Evolutionary conservation across 2,329 filamentous ascomycete species (phyloP), one percentile per base, ranked within the genome.

Genomic region (Cadophora sp.): DNA sequence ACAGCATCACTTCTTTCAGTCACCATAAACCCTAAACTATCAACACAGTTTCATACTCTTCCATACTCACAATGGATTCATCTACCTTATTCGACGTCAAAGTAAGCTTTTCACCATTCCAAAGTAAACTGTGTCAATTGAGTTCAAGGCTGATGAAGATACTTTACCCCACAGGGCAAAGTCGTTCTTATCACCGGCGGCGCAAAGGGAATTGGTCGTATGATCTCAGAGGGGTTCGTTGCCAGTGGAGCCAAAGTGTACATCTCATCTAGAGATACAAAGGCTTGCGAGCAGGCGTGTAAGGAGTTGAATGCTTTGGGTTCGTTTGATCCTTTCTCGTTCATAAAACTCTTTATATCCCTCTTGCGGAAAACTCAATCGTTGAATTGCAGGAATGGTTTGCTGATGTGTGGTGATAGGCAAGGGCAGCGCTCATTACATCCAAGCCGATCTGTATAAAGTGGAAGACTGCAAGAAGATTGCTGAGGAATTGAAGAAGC

Each of bases 141-240:
- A 47, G 47, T 7, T 20, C n/a, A 55, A n/a, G 22, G 56, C 65
- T 64, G 18, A 64, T 27, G 20, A 24, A 6, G 8, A 11, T 20
- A 33, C 30, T 50, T 60, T 60, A 59, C 39, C 36, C 39, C 30
- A 41, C 20, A 76, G 76, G 84, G 80, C 76, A 88, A 88, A 80
- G 83, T 85, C 62, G 84, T 87, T 72, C 82, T 88, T 66, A 81
- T 88, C 62, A 88, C 85, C 5, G 86, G 86, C 70, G 84, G 84
- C 62, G 84, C 83, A 55, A 86, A 89, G 75, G 88, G 88, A 70
- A 86, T 91, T 70, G 89, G 89, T 18, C 85, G 85, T 67, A 91
- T 91, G 88, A 91, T 91, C 70, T 85, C 86, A 39, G 81, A 87
- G 65, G 89, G 87, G 66, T 90, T 89, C 78, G 82, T 90, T n/a